These are phyloP conservation scores for Erodium texanum DNA, from an alignment of 441 rosid genomes.

Conservation along the genomic window DNA sequence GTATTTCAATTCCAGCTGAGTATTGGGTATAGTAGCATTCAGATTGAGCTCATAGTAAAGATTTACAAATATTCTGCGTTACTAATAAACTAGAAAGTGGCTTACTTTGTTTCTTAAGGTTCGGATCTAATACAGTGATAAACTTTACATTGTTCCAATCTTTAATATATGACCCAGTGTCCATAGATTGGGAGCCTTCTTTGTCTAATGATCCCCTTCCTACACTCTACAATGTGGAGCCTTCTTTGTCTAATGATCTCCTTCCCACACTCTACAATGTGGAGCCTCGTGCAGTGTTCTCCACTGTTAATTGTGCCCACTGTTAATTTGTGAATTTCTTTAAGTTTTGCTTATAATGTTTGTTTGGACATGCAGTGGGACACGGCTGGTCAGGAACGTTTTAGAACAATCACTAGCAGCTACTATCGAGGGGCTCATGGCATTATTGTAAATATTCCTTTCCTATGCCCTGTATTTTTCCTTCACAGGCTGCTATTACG, in stretches of 20 bases:
- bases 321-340: background rate
- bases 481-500: background rate
- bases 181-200: background rate
- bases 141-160: background rate
- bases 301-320: background rate
- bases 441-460: constrained; percentile 33
- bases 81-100: background rate
- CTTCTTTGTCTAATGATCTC: background rate
- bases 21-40: background rate
- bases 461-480: background rate
- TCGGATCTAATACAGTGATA: background rate
- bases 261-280: background rate
- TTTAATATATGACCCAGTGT: background rate
- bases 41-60: background rate
- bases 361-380: constrained; percentile 42
- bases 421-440: constrained; percentile 71
- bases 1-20: background rate
- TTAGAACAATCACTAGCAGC: constrained; percentile 65
- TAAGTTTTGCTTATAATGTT: background rate
- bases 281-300: background rate
- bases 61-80: background rate
- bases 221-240: background rate
- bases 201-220: background rate
- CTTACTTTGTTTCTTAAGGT: background rate
- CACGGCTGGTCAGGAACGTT: constrained; percentile 70